Evolutionary conservation across 306 rosid species (phyloP), one percentile per base, ranked within the genome.

Genomic region (Fagus sylvatica): DNA sequence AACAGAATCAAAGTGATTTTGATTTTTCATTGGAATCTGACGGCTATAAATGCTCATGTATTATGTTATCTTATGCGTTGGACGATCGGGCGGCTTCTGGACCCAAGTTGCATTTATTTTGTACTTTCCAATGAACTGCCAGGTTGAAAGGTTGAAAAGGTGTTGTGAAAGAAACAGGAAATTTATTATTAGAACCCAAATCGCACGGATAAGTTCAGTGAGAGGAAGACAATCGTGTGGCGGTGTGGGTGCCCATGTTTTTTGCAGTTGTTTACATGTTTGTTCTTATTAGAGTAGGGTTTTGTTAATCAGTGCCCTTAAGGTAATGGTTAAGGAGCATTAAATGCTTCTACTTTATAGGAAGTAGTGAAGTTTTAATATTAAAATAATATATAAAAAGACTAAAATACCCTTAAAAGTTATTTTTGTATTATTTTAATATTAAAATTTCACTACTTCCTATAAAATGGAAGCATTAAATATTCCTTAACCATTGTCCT

Each of bases 21-120:
- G 77, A 74, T 78, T 51, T 74, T 37, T 60, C 77, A 71, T 17
- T 57, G 46, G 30, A 48, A 69, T 70, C 70, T 11, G 64, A 61
- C 34, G 30, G 60, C 62, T 19, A 78, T 85, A 82, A 85, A 82
- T 83, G 85, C 85, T 77, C 48, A 1, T 37, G 13, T 16, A 37
- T 6, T 37, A 7, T 37, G 48, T 7, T 16, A 15, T 65, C 28
- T 2, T 53, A 22, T 43, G 62, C 0, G 75, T 3, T 34, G 84
- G 84, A 69, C 68, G 75, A 76, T 62, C 40, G 65, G 72, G 67
- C 54, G 82, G 74, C 82, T 77, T 53, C 78, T 54, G 74, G 79
- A 43, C n/a, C 40, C 69, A 60, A 60, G 19, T 16, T 41, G 5
- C 49, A 73, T 71, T 81, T 80, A 71, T 78, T 67, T 19, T 19